Percentiles rank a stretch among this genome's conserved stretches.
These are phyloP conservation scores for Colletotrichum navitas DNA, from an alignment of 2,329 filamentous ascomycete species.

Conservation along the genomic window DNA sequence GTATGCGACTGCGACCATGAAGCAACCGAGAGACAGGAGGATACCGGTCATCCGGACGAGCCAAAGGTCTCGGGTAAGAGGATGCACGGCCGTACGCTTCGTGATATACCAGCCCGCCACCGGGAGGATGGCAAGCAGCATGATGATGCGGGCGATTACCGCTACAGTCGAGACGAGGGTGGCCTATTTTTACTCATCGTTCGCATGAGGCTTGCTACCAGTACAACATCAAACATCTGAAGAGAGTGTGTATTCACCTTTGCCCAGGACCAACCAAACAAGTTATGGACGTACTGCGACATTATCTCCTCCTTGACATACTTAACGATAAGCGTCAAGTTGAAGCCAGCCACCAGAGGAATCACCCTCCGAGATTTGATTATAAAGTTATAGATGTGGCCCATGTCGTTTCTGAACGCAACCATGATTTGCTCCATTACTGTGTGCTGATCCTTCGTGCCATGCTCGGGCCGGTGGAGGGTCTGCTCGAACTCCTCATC, in stretches of 20 bases:
- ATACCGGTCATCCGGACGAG: slow-evolving; percentile 53
- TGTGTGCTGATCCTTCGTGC: background rate
- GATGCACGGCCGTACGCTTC: slow-evolving; percentile 48
- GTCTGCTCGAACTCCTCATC: slow-evolving; percentile 44
- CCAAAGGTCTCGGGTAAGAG: slow-evolving; percentile 56
- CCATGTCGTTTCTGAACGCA: slow-evolving; percentile 47
- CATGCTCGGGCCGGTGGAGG: slow-evolving; percentile 24
- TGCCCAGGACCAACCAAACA: slow-evolving; percentile 63
- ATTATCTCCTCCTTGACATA: slow-evolving; percentile 51
- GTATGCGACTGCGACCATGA: slow-evolving; percentile 54
- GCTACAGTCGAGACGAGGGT: slow-evolving; percentile 57
- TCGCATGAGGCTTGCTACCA: background rate
- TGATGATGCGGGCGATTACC: slow-evolving; percentile 53
- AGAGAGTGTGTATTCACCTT: slow-evolving; percentile 47
- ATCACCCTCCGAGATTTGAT: slow-evolving; percentile 54
- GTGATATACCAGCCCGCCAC: slow-evolving; percentile 50
- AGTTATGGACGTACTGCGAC: slow-evolving; percentile 66
- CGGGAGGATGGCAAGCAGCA: slow-evolving; percentile 56
- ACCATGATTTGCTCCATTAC: slow-evolving; percentile 44
- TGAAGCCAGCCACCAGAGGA: slow-evolving; percentile 54
- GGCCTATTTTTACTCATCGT: slow-evolving; percentile 48
- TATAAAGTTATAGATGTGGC: slow-evolving; percentile 56
- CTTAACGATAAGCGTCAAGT: slow-evolving; percentile 50
- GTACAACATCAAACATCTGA: background rate
- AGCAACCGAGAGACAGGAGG: slow-evolving; percentile 50